Base-by-base conservation (phyloP, 2,329 filamentous ascomycete species). In the Sporothrix variecibatus region DNA sequence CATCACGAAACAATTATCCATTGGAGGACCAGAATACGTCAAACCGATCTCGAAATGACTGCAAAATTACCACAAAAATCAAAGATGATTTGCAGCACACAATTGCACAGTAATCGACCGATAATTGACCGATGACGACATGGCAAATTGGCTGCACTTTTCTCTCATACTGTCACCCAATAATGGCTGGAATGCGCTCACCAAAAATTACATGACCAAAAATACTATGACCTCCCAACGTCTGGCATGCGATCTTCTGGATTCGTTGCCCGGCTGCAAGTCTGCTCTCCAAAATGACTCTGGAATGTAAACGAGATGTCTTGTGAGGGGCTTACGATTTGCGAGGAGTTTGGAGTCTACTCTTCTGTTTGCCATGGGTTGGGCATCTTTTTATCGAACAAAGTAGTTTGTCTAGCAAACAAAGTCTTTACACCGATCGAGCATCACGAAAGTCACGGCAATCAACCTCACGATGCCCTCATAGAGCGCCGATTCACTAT, bases 271-370 rank as follows among this genome's bases (percentile, higher is more conserved):
- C 40, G 73, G 73, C 31, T 56, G 73, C 73, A 28, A 56, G 28
- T 28, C 15, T n/a, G 58, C 65, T 28, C 72, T 20, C 23, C 5
- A 23, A 65, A 23, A 71, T 60, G 51, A 12, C 43, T 46, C 67
- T 65, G 72, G 72, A 73, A 73, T 71, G 72, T 58, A 62, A 71
- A 53, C 56, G 65, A 73, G 4, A 58, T 43, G 53, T 67, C 62
- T 67, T 4, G 62, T 26, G 65, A 46, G n/a, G 23, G 46, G 72
- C n/a, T 56, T 67, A 15, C 23, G 38, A 28, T 20, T 12, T 23
- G n/a, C 46, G 34, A 71, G 23, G 53, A 11, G 7, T 15, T 15
- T 20, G 23, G 53, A 11, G 7, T 15, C 15, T 20, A 12, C 23
- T 43, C 34, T 20, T 60, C n/a, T 12, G n/a, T 68, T 72, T 56